phyloP scores from a whole-genome alignment of 2,329 filamentous ascomycete species.

The Aspergillus pseudoglaucus region DNA sequence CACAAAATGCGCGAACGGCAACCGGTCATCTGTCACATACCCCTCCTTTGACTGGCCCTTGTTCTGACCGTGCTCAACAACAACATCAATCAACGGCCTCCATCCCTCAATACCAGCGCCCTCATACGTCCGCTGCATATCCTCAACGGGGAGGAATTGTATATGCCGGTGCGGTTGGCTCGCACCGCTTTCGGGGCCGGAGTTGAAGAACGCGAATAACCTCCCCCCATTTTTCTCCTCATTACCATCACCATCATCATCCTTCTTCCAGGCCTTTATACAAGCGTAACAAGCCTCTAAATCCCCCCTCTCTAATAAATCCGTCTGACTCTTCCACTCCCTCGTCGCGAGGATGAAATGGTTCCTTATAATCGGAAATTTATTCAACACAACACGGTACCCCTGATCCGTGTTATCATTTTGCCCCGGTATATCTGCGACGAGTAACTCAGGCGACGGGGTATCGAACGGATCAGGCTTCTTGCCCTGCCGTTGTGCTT shows the following conservation, averaged over 20 bases:
- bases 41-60: constrained; percentile 10
- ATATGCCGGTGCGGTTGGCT: constrained; percentile 44
- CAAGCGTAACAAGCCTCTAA: constrained; percentile 37
- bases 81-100: constrained; percentile 43
- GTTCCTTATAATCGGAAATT: constrained; percentile 43
- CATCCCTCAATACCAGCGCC: constrained; percentile 29
- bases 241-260: constrained; percentile 5
- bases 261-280: constrained; percentile 39
- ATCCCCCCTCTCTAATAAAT: constrained; percentile 38
- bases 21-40: constrained; percentile 13
- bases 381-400: constrained; percentile 38
- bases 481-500: constrained; percentile 3
- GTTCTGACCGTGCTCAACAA: constrained; percentile 4
- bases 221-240: constrained; percentile 9
- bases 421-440: constrained; percentile 32
- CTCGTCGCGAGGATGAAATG: constrained; percentile 46
- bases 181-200: constrained; percentile 42
- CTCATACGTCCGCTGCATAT: constrained; percentile 25
- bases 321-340: constrained; percentile 37
- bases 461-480: constrained; percentile 42
- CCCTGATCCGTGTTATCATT: constrained; percentile 27
- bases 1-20: constrained; percentile 49
- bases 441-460: constrained; percentile 36
- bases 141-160: constrained; percentile 43
- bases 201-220: constrained; percentile 47